Evolutionary conservation across 2,329 filamentous ascomycete species (phyloP).

Genomic region (Penicillium sp.): DNA sequence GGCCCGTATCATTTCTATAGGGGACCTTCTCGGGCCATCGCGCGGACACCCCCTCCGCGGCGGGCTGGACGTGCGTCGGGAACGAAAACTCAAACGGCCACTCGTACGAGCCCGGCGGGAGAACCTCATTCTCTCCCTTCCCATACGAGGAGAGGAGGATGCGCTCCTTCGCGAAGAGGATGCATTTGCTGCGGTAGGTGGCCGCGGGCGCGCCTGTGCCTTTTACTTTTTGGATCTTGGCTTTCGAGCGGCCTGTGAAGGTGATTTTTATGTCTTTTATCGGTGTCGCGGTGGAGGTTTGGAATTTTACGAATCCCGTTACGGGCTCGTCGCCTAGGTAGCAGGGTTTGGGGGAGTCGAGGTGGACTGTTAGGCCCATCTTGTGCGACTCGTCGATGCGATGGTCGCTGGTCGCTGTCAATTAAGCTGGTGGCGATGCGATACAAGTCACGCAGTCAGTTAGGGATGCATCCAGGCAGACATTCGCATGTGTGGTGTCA

Average conservation of each 20-base stretch:
- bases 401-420: neutral
- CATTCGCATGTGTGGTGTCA: no score
- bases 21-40: neutral
- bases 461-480: neutral
- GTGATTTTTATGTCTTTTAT: constrained; percentile 13
- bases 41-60: neutral
- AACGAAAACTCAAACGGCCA: neutral
- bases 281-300: neutral
- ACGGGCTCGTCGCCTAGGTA: neutral
- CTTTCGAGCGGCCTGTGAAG: constrained; percentile 22
- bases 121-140: neutral
- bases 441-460: neutral
- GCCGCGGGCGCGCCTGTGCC: constrained; percentile 16
- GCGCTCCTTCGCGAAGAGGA: constrained; percentile 22
- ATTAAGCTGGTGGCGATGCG: neutral
- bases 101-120: constrained; percentile 9
- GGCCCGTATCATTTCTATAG: neutral
- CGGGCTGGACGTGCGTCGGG: neutral
- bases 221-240: constrained; percentile 25
- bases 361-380: neutral
- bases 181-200: constrained; percentile 23
- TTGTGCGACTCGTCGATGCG: neutral
- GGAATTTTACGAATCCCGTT: neutral
- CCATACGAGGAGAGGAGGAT: constrained; percentile 4
- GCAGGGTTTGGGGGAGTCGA: neutral